These are phyloP conservation scores for Tulasnella sp. DNA, from an alignment of 768 basidiomycete species.

Conservation along the genomic window DNA sequence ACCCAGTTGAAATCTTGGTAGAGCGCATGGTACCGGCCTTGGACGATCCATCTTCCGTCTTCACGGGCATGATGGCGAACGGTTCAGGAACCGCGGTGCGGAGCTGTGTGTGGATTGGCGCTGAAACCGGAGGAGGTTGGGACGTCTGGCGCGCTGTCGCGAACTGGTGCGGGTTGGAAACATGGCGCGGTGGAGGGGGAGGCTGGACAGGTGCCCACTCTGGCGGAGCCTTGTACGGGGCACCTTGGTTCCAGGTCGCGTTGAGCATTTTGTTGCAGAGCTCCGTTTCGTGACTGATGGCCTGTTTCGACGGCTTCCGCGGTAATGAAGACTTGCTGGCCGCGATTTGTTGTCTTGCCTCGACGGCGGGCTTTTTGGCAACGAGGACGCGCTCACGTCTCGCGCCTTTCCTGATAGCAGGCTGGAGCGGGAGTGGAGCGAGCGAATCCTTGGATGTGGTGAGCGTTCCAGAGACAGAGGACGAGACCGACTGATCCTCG, in stretches of 20 bases:
- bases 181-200: conserved; percentile 1
- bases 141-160: conserved; percentile 2
- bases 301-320: neutral
- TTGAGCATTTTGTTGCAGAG: neutral
- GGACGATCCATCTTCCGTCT: conserved; percentile 10
- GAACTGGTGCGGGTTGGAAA: conserved; percentile 10
- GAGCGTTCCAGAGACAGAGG: neutral
- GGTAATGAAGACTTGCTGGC: neutral
- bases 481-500: neutral
- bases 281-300: neutral
- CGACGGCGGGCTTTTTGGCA: conserved; percentile 8
- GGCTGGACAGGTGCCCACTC: conserved; percentile 5
- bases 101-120: neutral
- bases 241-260: neutral
- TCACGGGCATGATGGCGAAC: conserved; percentile 12
- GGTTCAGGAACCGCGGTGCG: conserved; percentile 3
- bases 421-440: conserved; percentile 1
- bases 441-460: neutral
- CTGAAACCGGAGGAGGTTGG: neutral
- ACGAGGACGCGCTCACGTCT: conserved; percentile 11
- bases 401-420: neutral
- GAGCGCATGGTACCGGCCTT: neutral
- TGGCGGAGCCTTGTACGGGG: neutral
- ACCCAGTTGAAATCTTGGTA: neutral
- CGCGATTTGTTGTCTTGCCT: neutral